phyloP scores from a whole-genome alignment of 805 yeast species.

The Spathaspora arborariae region DNA sequence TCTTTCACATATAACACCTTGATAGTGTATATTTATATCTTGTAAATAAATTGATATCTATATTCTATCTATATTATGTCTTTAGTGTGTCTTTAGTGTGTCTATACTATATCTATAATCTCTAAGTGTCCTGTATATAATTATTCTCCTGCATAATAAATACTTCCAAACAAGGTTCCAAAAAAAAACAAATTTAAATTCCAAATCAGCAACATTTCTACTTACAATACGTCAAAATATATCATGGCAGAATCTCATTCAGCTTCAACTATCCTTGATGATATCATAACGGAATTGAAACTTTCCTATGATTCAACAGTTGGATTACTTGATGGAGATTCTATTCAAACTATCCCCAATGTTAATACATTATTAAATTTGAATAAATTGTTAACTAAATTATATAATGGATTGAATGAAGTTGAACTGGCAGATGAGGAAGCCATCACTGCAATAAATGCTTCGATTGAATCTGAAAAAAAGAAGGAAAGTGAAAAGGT shows the following conservation, averaged over 20 bases:
- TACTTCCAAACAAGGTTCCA: neutral
- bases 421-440: conserved; percentile 29
- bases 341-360: conserved; percentile 38
- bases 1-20: conserved; percentile 22
- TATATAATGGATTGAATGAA: conserved; percentile 35
- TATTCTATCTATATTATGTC: too few relatives aligned
- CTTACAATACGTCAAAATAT: neutral
- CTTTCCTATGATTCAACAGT: conserved; percentile 55
- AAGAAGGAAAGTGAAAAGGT: conserved; percentile 3
- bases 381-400: conserved; percentile 37
- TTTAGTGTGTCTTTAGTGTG: too few relatives aligned
- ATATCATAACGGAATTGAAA: conserved; percentile 49
- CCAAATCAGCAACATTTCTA: neutral
- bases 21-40: conserved; percentile 9
- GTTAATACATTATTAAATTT: conserved; percentile 44
- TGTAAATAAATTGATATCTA: conserved; percentile 6
- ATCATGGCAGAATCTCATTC: conserved; percentile 13
- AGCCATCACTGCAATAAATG: conserved; percentile 18
- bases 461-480: conserved; percentile 8
- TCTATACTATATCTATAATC: too few relatives aligned
- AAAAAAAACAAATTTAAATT: neutral
- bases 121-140: too few relatives aligned
- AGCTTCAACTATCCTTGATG: conserved; percentile 44
- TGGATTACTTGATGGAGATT: conserved; percentile 61
- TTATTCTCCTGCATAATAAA: neutral